Percentiles rank a stretch among this genome's conserved stretches.
These are phyloP conservation scores for Discostella pseudostelligera DNA, from an alignment of 108 stramenopile species.

Conservation along the genomic window DNA sequence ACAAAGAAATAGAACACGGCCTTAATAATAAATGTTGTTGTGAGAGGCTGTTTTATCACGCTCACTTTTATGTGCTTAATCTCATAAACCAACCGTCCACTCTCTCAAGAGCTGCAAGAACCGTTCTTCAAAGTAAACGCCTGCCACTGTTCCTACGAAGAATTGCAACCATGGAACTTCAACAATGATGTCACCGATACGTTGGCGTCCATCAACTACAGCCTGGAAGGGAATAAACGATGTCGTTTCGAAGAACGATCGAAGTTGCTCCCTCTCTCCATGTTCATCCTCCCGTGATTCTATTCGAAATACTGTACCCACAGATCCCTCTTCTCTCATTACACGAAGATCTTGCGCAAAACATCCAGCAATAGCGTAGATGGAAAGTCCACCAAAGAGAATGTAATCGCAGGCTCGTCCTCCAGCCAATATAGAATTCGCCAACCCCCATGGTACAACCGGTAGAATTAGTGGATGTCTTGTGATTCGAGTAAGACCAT, in stretches of 20 bases:
- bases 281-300: slow-evolving; percentile 11
- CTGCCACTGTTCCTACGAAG: slow-evolving; percentile 12
- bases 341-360: slow-evolving; percentile 57
- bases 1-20: not conserved
- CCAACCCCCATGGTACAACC: slow-evolving; percentile 58
- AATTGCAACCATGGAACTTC: slow-evolving; percentile 48
- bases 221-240: slow-evolving; percentile 59
- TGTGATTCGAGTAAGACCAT: slow-evolving; percentile 56
- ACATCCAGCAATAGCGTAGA: slow-evolving; percentile 57
- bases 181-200: slow-evolving; percentile 20
- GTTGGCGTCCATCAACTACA: slow-evolving; percentile 48
- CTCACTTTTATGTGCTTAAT: no score
- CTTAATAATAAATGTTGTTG: no score
- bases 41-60: no score
- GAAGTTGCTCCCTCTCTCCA: slow-evolving; percentile 16
- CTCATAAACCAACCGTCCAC: slow-evolving; percentile 3
- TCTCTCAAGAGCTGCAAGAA: slow-evolving; percentile 16
- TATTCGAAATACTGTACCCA: slow-evolving; percentile 52
- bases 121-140: slow-evolving; percentile 14
- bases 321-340: slow-evolving; percentile 57
- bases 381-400: slow-evolving; percentile 50
- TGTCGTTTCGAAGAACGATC: slow-evolving; percentile 45
- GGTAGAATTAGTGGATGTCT: slow-evolving; percentile 63
- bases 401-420: slow-evolving; percentile 39
- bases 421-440: slow-evolving; percentile 45